Conservation (phyloP, 2,329 filamentous ascomycete genomes). For the Pseudogymnoascus sp. region DNA sequence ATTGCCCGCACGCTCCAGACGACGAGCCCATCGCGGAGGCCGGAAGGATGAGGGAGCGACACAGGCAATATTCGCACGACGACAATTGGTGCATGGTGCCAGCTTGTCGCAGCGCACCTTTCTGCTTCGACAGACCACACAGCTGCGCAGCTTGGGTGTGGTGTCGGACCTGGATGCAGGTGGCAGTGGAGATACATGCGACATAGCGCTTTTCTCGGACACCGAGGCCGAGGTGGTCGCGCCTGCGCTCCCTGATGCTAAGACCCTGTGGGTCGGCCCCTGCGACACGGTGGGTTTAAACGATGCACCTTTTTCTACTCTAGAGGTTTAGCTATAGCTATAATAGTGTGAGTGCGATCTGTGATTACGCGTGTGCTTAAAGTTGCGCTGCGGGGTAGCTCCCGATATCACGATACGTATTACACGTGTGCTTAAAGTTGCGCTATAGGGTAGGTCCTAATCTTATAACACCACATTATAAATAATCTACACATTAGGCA, state of each 20-base stretch:
- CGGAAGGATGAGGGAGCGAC: slow-evolving; percentile 43
- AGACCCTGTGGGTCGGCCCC: neutral
- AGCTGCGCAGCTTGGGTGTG: slow-evolving; percentile 37
- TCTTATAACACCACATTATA: too few relatives aligned
- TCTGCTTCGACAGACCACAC: slow-evolving; percentile 44
- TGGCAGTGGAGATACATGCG: neutral
- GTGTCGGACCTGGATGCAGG: slow-evolving; percentile 11
- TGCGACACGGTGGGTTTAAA: neutral
- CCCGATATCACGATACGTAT: neutral
- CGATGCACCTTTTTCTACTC: neutral
- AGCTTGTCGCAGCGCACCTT: slow-evolving; percentile 53
- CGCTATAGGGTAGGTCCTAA: too few relatives aligned
- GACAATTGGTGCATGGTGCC: slow-evolving; percentile 51
- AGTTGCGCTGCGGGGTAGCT: neutral
- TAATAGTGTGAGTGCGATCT: neutral
- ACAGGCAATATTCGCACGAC: slow-evolving; percentile 45
- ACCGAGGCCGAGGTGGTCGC: neutral
- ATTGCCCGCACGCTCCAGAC: slow-evolving; percentile 36
- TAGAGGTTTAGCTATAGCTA: neutral
- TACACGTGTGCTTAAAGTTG: too few relatives aligned
- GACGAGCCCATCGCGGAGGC: slow-evolving; percentile 48
- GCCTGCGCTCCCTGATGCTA: neutral
- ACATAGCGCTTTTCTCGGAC: slow-evolving; percentile 23
- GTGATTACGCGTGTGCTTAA: neutral
- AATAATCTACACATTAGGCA: too few relatives aligned